Conservation (phyloP, 768 basidiomycete species). For the Pleurotus tuoliensis region DNA sequence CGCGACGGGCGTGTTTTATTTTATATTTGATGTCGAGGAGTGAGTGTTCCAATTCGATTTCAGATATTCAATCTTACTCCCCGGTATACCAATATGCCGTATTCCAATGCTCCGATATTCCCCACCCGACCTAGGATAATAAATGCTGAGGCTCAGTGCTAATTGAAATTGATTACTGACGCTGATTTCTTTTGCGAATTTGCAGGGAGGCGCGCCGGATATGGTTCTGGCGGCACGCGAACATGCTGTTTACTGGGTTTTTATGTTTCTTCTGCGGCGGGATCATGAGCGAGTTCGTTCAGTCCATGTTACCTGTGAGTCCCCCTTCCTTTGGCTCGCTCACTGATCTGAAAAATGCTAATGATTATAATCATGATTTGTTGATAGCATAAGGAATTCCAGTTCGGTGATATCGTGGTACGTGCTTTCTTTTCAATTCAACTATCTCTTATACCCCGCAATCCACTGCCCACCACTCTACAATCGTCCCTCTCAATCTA, state of each 20-base stretch:
- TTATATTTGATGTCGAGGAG: conserved; percentile 88
- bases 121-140: no score
- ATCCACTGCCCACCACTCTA: no score
- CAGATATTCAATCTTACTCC: no score
- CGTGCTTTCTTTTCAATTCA: conserved; percentile 8
- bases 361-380: no score
- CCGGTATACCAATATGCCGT: no score
- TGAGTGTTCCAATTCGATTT: conserved; percentile 30
- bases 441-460: neutral
- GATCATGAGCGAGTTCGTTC: conserved; percentile 77
- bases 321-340: conserved; percentile 23
- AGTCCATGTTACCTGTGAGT: conserved; percentile 64
- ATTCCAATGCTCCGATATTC: no score
- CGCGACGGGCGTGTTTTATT: conserved; percentile 81
- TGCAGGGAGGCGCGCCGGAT: conserved; percentile 69
- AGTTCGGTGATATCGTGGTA: conserved; percentile 70
- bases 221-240: conserved; percentile 83
- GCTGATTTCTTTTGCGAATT: neutral
- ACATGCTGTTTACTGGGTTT: conserved; percentile 62
- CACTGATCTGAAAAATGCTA: neutral
- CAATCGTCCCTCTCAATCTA: no score
- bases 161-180: neutral
- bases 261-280: conserved; percentile 80
- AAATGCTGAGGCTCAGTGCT: neutral
- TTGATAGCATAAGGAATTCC: conserved; percentile 63